A percentile compares a stretch with the other conserved stretches of the same genome.
Conservation (phyloP, 2,329 filamentous ascomycete species). For the Epichloe glyceriae region DNA sequence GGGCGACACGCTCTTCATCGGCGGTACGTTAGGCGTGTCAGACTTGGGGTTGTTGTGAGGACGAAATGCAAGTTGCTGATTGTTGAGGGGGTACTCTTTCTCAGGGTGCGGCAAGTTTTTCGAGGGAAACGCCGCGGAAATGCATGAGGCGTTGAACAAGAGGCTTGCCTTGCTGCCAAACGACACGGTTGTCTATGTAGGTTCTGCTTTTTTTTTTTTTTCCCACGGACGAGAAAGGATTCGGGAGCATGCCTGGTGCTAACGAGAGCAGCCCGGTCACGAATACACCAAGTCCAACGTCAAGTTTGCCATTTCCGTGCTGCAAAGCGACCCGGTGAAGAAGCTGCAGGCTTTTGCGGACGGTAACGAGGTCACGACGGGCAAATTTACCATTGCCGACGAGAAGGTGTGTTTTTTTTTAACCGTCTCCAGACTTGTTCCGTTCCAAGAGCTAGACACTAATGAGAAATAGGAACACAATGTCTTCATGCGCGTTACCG, state of each 20-base stretch:
- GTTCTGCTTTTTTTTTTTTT: slow-evolving; percentile 17
- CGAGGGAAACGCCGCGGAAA: slow-evolving; percentile 77
- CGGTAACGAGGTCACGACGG: slow-evolving; percentile 76
- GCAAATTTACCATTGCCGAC: slow-evolving; percentile 91
- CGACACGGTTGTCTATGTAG: slow-evolving; percentile 81
- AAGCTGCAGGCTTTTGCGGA: slow-evolving; percentile 66
- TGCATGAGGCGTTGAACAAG: slow-evolving; percentile 86
- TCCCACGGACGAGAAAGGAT: neutral
- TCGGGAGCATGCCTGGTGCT: neutral
- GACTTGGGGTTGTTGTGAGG: neutral
- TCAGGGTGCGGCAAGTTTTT: slow-evolving; percentile 90
- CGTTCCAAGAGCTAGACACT: neutral
- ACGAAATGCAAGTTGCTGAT: no score
- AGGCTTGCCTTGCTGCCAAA: slow-evolving; percentile 69
- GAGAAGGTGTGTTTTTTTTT: slow-evolving; percentile 57
- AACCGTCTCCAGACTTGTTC: neutral
- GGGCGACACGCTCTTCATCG: slow-evolving; percentile 91
- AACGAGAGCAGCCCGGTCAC: slow-evolving; percentile 59
- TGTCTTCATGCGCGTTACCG: slow-evolving; percentile 83
- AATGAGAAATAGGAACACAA: slow-evolving; percentile 58
- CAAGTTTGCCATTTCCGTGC: slow-evolving; percentile 69
- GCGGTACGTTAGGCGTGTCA: slow-evolving; percentile 41
- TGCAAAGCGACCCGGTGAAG: slow-evolving; percentile 62
- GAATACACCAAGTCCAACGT: slow-evolving; percentile 98
- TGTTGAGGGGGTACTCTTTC: no score